phyloP scores from a whole-genome alignment of 2,329 filamentous ascomycete species.

The Fusarium sp. region DNA sequence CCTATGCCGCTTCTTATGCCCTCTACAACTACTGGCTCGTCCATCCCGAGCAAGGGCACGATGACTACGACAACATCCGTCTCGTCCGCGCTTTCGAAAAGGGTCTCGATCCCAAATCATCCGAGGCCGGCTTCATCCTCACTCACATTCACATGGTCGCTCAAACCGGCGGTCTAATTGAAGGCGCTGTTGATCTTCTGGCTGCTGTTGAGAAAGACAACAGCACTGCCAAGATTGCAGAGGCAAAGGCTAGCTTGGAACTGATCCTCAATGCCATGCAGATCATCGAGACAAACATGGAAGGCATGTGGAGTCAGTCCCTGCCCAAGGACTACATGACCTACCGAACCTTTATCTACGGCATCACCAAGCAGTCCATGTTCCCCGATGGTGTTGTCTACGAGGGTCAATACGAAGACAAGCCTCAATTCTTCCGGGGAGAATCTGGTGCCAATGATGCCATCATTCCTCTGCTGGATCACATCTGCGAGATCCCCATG shows the following conservation, averaged over 20 bases:
- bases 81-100: constrained; percentile 92
- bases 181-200: constrained; percentile 74
- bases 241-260: constrained; percentile 71
- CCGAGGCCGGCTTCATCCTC: constrained; percentile 94
- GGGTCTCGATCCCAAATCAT: constrained; percentile 85
- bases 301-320: constrained; percentile 90
- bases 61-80: constrained; percentile 74
- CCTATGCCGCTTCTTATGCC: constrained; percentile 70
- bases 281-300: constrained; percentile 83
- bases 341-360: constrained; percentile 97
- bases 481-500: constrained; percentile 86
- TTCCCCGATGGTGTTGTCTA: constrained; percentile 93
- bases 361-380: constrained; percentile 93
- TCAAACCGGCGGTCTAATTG: constrained; percentile 80
- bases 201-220: constrained; percentile 36
- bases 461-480: constrained; percentile 92
- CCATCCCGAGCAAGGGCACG: constrained; percentile 64
- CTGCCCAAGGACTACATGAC: constrained; percentile 84
- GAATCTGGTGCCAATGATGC: constrained; percentile 95
- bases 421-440: constrained; percentile 84
- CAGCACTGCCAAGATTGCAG: constrained; percentile 35
- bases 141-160: constrained; percentile 96
- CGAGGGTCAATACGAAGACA: constrained; percentile 76
- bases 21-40: constrained; percentile 73
- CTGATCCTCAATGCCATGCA: constrained; percentile 67